Conservation (phyloP, 2,329 filamentous ascomycete species). For the Torrubiella hemipterigena region DNA sequence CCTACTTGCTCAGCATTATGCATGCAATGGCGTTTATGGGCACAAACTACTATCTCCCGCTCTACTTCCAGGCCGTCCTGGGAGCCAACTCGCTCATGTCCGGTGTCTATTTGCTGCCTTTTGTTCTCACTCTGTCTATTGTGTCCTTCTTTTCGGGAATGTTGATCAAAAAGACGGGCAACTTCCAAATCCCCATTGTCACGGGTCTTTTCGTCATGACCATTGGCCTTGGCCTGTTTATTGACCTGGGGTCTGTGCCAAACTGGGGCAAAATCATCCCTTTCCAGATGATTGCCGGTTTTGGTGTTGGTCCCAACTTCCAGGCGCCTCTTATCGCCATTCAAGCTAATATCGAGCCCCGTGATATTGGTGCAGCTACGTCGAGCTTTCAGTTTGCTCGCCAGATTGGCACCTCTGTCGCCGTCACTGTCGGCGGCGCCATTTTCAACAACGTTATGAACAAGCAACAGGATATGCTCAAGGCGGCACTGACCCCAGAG, state of each 20-base stretch:
- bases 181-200: conserved; percentile 50
- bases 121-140: conserved; percentile 54
- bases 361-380: conserved; percentile 57
- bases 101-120: conserved; percentile 64
- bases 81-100: conserved; percentile 57
- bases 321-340: conserved; percentile 57
- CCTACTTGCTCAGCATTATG: conserved; percentile 54
- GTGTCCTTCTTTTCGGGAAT: conserved; percentile 45
- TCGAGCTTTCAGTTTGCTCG: conserved; percentile 57
- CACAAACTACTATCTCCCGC: conserved; percentile 66
- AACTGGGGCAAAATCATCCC: conserved; percentile 45
- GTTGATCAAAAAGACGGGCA: conserved; percentile 51
- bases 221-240: conserved; percentile 52
- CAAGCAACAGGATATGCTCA: conserved; percentile 35
- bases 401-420: conserved; percentile 55
- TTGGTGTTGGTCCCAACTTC: conserved; percentile 58
- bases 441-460: conserved; percentile 69
- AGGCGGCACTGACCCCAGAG: conserved; percentile 34
- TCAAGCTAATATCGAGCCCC: conserved; percentile 47
- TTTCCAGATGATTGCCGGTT: conserved; percentile 50
- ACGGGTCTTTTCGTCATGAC: conserved; percentile 45
- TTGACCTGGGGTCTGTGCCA: conserved; percentile 44
- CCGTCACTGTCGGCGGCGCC: conserved; percentile 64
- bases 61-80: conserved; percentile 74
- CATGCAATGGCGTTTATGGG: conserved; percentile 72